phyloP scores from a whole-genome alignment of 768 basidiomycete species.

The Ramaria sp. region DNA sequence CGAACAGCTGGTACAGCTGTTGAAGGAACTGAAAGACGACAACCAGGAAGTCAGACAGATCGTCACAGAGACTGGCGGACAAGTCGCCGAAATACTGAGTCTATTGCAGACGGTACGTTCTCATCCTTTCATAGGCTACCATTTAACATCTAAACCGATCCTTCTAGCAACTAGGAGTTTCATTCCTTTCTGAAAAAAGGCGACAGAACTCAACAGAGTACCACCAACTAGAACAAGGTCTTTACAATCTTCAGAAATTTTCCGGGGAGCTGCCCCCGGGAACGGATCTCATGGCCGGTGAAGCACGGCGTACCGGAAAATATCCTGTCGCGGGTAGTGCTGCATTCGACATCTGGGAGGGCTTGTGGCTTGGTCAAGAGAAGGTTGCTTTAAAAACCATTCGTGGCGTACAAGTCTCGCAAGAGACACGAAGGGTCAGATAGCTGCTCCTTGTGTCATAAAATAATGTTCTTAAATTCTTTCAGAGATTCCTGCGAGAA shows the following conservation, averaged over 20 bases:
- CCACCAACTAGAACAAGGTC: constrained; percentile 34
- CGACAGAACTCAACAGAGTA: constrained; percentile 20
- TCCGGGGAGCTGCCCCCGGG: constrained; percentile 38
- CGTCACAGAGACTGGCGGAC: constrained; percentile 24
- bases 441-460: constrained; percentile 24
- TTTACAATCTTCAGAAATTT: constrained; percentile 39
- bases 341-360: constrained; percentile 46
- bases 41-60: constrained; percentile 25
- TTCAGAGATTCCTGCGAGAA: constrained; percentile 41
- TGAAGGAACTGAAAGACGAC: constrained; percentile 32
- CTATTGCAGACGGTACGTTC: constrained; percentile 36
- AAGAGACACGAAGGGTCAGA: constrained; percentile 16
- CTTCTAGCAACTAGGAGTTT: constrained; percentile 13
- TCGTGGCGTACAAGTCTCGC: constrained; percentile 38
- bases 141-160: too few relatives aligned
- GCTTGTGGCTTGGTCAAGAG: constrained; percentile 39
- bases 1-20: constrained; percentile 28
- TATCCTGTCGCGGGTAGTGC: constrained; percentile 41
- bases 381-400: constrained; percentile 49
- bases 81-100: constrained; percentile 32
- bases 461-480: background rate
- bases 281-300: constrained; percentile 37
- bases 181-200: too few relatives aligned
- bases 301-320: constrained; percentile 37
- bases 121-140: background rate